Evolutionary conservation across 768 basidiomycete genomes (phyloP).

Genomic region (Russula foetens): DNA sequence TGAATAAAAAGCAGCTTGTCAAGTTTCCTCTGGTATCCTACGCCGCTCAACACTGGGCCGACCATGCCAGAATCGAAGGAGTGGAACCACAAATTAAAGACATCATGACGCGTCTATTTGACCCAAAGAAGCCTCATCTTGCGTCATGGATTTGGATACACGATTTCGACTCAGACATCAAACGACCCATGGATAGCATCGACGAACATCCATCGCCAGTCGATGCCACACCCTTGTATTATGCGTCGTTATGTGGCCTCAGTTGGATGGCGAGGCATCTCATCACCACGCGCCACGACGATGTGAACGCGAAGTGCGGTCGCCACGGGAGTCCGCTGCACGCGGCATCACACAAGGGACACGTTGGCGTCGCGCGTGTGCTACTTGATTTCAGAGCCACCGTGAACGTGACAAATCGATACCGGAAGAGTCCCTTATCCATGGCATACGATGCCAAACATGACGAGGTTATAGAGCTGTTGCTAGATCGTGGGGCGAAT

Average conservation of each 20-base stretch:
- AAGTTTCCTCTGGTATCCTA: not conserved
- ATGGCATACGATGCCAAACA: no score
- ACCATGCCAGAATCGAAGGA: not conserved
- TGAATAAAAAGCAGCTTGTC: not conserved
- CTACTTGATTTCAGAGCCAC: no score
- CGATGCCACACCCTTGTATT: not conserved
- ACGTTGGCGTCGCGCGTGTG: no score
- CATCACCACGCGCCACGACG: not conserved
- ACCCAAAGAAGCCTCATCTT: not conserved
- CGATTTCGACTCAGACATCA: not conserved
- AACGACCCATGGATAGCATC: not conserved
- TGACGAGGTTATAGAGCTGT: no score
- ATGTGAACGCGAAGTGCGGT: not conserved
- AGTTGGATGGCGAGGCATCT: not conserved
- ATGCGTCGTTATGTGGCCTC: not conserved
- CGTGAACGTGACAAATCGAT: no score
- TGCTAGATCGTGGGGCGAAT: no score
- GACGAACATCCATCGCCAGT: not conserved
- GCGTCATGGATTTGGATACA: not conserved
- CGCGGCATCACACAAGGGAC: no score
- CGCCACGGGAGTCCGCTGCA: no score
- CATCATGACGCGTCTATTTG: not conserved
- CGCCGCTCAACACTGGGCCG: not conserved
- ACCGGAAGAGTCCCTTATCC: no score
- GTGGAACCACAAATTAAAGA: not conserved